These are phyloP conservation scores for Auricularia auricula-judae DNA, from an alignment of 768 basidiomycete species.

Conservation along the genomic window DNA sequence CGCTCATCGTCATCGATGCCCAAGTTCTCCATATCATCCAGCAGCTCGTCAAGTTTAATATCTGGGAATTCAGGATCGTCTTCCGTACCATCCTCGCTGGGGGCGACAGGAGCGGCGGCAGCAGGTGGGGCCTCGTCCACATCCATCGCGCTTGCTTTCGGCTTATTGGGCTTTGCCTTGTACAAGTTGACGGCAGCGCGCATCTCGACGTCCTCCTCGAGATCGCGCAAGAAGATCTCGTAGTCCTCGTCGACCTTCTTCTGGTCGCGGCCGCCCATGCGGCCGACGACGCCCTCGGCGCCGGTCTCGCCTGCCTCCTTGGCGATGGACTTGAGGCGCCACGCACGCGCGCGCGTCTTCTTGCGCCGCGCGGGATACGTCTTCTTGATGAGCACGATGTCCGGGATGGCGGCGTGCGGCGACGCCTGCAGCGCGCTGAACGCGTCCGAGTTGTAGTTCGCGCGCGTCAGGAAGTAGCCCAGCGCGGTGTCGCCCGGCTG, in stretches of 20 bases:
- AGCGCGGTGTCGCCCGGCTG: slow-evolving; percentile 92
- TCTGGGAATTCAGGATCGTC: slow-evolving; percentile 86
- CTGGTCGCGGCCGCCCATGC: slow-evolving; percentile 81
- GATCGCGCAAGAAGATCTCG: slow-evolving; percentile 85
- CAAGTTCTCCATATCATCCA: slow-evolving; percentile 91
- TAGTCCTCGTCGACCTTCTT: slow-evolving; percentile 95
- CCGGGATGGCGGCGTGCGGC: slow-evolving; percentile 60
- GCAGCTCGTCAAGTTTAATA: slow-evolving; percentile 68
- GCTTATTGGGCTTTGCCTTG: slow-evolving; percentile 42
- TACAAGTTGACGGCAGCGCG: slow-evolving; percentile 81
- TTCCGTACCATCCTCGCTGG: slow-evolving; percentile 19
- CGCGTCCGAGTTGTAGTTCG: slow-evolving; percentile 89
- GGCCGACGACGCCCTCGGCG: slow-evolving; percentile 67
- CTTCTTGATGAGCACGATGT: slow-evolving; percentile 91
- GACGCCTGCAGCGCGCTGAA: slow-evolving; percentile 48
- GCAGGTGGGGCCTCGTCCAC: slow-evolving; percentile 36
- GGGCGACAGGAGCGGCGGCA: slow-evolving; percentile 5
- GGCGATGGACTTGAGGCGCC: slow-evolving; percentile 87
- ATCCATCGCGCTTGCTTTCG: slow-evolving; percentile 51
- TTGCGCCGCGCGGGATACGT: slow-evolving; percentile 88
- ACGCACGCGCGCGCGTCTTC: slow-evolving; percentile 74
- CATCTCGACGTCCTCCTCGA: slow-evolving; percentile 93
- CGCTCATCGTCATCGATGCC: slow-evolving; percentile 42
- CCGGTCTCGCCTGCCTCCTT: slow-evolving; percentile 79
- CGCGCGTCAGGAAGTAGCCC: slow-evolving; percentile 79